Evolutionary conservation across 495 filamentous ascomycete genomes (phyloP).

Genomic region (Cladorrhinum samala): DNA sequence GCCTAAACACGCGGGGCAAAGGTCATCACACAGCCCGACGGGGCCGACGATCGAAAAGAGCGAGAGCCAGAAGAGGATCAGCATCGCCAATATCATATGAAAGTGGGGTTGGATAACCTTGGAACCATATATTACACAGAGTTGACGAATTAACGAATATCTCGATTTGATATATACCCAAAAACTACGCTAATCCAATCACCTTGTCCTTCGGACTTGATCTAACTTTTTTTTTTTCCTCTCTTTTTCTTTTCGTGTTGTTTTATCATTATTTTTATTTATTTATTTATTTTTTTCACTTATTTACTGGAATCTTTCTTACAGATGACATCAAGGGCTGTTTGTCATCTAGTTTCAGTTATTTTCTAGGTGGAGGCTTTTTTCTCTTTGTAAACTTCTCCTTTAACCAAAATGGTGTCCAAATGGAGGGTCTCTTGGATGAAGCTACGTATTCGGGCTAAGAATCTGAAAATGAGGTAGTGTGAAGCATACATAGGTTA

Average conservation of each 20-base stretch:
- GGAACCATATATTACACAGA: neutral
- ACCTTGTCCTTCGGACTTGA: too few relatives aligned
- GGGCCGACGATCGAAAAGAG: conserved; percentile 24
- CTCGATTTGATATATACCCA: neutral
- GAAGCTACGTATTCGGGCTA: too few relatives aligned
- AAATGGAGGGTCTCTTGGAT: too few relatives aligned
- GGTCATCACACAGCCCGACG: conserved; percentile 22
- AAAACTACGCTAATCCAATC: too few relatives aligned
- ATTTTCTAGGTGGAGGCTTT: neutral
- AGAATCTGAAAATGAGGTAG: too few relatives aligned
- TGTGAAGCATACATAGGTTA: too few relatives aligned
- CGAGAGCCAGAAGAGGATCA: conserved; percentile 55
- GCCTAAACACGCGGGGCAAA: neutral
- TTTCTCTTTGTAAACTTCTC: neutral
- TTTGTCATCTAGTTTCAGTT: neutral
- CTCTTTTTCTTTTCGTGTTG: neutral
- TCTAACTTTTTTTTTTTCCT: neutral
- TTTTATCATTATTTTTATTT: neutral
- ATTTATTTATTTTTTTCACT: neutral
- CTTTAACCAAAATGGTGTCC: too few relatives aligned
- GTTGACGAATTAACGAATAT: neutral
- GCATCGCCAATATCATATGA: conserved; percentile 75
- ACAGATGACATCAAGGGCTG: neutral
- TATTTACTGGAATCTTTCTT: neutral
- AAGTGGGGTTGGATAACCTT: neutral